Evolutionary conservation across 805 yeast genomes (phyloP).

Genomic region (Candida corydali): DNA sequence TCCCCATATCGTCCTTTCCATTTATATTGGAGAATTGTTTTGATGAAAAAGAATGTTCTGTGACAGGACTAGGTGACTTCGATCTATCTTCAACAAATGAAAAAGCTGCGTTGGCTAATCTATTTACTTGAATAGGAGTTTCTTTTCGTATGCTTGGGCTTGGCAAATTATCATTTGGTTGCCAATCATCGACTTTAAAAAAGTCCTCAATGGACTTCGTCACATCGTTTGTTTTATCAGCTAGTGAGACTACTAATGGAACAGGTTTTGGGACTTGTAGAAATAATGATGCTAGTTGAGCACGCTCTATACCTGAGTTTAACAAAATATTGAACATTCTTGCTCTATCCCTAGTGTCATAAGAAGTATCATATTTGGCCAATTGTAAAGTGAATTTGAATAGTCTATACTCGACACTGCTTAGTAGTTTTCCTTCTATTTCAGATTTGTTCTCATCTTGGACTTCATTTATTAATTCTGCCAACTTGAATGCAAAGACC

Average conservation of each 20-base stretch:
- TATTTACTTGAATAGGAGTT: conserved; percentile 14
- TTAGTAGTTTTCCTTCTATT: conserved; percentile 10
- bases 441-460: conserved; percentile 12
- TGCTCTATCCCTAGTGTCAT: conserved; percentile 82
- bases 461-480: conserved; percentile 26
- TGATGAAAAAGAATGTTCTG: conserved; percentile 24
- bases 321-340: conserved; percentile 65
- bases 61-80: conserved; percentile 16
- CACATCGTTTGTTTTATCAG: conserved; percentile 9
- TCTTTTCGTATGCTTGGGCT: conserved; percentile 29
- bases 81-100: conserved; percentile 14
- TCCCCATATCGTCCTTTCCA: not conserved
- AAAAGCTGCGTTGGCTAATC: conserved; percentile 13
- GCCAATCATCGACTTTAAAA: conserved; percentile 43
- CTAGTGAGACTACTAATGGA: conserved; percentile 34
- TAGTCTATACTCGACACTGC: conserved; percentile 38
- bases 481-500: conserved; percentile 53
- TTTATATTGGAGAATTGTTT: conserved; percentile 11
- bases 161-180: conserved; percentile 19
- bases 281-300: conserved; percentile 62
- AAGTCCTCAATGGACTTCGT: conserved; percentile 13
- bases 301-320: conserved; percentile 35
- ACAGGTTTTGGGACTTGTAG: conserved; percentile 75
- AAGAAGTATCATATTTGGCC: conserved; percentile 67
- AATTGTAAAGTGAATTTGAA: conserved; percentile 60